Conservation (phyloP, 306 rosid species). For the Styphnolobium japonicum region DNA sequence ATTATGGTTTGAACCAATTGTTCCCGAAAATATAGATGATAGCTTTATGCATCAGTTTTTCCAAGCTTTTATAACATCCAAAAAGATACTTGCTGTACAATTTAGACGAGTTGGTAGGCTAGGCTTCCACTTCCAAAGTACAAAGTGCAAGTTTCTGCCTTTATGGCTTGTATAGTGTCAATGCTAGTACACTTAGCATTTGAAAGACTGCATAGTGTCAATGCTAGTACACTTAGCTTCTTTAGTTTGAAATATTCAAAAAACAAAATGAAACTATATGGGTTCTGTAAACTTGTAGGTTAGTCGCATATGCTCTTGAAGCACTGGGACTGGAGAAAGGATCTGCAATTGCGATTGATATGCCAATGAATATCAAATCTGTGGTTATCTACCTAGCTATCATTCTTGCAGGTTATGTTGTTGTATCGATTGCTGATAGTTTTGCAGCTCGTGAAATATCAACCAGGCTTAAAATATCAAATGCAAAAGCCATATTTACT, state of each 20-base stretch:
- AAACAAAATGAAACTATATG: conserved; percentile 13
- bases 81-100: not conserved
- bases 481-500: conserved; percentile 86
- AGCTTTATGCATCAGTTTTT: not conserved
- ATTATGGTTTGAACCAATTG: not conserved
- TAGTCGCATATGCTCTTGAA: conserved; percentile 75
- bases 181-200: not conserved
- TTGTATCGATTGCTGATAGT: conserved; percentile 97
- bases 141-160: not conserved
- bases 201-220: not conserved
- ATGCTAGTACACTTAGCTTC: not conserved
- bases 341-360: conserved; percentile 91
- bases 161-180: not conserved
- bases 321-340: conserved; percentile 73
- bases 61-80: not conserved
- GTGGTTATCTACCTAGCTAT: conserved; percentile 87
- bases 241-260: not conserved
- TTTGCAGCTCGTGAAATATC: conserved; percentile 91
- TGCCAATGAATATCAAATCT: conserved; percentile 88
- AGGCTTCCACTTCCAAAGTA: not conserved
- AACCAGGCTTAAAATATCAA: conserved; percentile 72
- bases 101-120: not conserved
- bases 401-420: conserved; percentile 78
- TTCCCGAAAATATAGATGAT: not conserved
- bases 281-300: conserved; percentile 55